These are phyloP conservation scores for Ogataea philodendri DNA, from an alignment of 805 yeast genomes.

Conservation along the genomic window DNA sequence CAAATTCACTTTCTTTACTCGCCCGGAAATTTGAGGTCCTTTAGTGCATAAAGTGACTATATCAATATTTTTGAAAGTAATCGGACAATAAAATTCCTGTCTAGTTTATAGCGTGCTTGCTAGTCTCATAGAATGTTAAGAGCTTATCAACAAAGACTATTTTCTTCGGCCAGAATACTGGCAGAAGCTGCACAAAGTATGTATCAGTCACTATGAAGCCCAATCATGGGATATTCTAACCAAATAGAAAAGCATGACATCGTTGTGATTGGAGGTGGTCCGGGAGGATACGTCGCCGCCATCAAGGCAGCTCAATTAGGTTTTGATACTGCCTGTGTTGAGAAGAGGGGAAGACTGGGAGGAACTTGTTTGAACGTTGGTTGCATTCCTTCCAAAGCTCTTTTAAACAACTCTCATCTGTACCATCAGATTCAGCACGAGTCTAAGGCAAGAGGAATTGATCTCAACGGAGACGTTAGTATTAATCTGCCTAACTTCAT, in stretches of 20 bases:
- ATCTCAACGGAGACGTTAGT: conserved; percentile 63
- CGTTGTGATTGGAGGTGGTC: conserved; percentile 98
- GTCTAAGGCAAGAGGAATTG: conserved; percentile 85
- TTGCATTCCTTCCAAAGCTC: conserved; percentile 96
- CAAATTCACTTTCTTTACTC: not conserved
- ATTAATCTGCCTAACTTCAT: conserved; percentile 78
- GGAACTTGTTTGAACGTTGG: conserved; percentile 99
- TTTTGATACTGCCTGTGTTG: conserved; percentile 91
- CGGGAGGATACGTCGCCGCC: conserved; percentile 99
- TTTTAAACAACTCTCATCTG: conserved; percentile 90
- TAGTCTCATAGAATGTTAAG: conserved; percentile 28
- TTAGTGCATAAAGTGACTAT: too few species aligned
- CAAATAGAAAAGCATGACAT: conserved; percentile 66
- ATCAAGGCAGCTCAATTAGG: conserved; percentile 98
- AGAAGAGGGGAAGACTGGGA: conserved; percentile 93
- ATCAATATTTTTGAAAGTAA: conserved; percentile 3
- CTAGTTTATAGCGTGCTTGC: not conserved
- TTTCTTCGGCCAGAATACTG: conserved; percentile 31
- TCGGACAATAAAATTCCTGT: conserved; percentile 1
- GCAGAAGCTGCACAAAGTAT: conserved; percentile 31
- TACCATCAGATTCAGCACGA: conserved; percentile 88
- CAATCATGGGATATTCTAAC: conserved; percentile 14
- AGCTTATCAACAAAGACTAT: conserved; percentile 31
- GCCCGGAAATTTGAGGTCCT: conserved; percentile 10
- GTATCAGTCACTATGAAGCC: conserved; percentile 9